Percentiles rank a stretch among this genome's conserved stretches.
phyloP scores from a whole-genome alignment of 257 asterid genomes.

The Nicotiana benthamiana region DNA sequence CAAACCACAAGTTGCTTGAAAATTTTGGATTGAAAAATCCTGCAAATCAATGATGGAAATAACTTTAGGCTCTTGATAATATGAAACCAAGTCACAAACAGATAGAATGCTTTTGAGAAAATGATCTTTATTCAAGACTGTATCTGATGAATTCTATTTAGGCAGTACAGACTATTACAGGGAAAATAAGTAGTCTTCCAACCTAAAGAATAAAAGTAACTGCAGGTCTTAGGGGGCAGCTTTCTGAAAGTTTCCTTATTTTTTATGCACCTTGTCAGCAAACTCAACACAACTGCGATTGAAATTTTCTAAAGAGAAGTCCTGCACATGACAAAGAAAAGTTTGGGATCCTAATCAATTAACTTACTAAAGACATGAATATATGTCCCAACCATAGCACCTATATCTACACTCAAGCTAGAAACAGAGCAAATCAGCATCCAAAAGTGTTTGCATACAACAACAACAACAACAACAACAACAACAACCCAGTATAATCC shows the following conservation, averaged over 20 bases:
- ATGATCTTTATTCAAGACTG: neutral
- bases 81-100: neutral
- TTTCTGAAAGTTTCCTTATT: conserved; percentile 33
- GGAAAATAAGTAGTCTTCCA: conserved; percentile 19
- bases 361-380: conserved; percentile 8
- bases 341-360: conserved; percentile 21
- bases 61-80: neutral
- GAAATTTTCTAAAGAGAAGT: conserved; percentile 64
- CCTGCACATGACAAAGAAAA: conserved; percentile 59
- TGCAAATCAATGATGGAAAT: conserved; percentile 9
- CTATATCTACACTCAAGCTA: neutral
- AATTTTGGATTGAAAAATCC: conserved; percentile 65
- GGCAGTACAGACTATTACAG: neutral
- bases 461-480: no score
- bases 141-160: neutral
- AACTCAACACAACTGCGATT: conserved; percentile 53
- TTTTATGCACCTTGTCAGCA: conserved; percentile 36
- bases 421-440: neutral
- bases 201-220: conserved; percentile 35
- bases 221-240: conserved; percentile 22
- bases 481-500: no score
- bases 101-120: neutral
- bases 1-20: conserved; percentile 46
- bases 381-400: neutral
- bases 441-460: neutral